Conservation (phyloP, 2,329 filamentous ascomycete genomes). For the Pseudogymnoascus sp. region DNA sequence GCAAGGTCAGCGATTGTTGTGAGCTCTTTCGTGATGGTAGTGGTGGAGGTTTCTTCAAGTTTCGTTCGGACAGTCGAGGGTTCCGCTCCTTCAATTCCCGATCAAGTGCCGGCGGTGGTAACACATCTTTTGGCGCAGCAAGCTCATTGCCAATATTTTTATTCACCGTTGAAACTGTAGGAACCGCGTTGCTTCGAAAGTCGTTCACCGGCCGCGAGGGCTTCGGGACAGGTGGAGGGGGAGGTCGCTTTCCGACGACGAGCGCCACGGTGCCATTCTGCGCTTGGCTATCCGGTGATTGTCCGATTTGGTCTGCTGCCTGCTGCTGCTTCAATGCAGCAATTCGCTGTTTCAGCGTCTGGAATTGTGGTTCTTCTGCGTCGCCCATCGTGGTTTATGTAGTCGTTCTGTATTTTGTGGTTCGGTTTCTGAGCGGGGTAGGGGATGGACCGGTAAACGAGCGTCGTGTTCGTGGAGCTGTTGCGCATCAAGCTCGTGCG, state of each 20-base stretch:
- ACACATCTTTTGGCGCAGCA: conserved; percentile 17
- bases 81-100: conserved; percentile 19
- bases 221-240: conserved; percentile 21
- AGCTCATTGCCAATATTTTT: conserved; percentile 24
- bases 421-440: conserved; percentile 1
- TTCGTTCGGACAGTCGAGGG: conserved; percentile 22
- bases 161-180: conserved; percentile 22
- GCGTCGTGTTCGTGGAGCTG: not conserved
- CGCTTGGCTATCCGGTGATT: conserved; percentile 9
- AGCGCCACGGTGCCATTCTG: conserved; percentile 48
- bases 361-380: conserved; percentile 52
- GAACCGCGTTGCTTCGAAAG: conserved; percentile 30
- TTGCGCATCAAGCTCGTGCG: not conserved
- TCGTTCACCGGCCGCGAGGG: conserved; percentile 33
- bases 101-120: conserved; percentile 26
- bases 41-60: conserved; percentile 21
- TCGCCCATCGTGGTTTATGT: conserved; percentile 43
- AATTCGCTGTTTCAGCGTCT: conserved; percentile 51
- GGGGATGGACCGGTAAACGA: not conserved
- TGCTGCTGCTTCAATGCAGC: conserved; percentile 47
- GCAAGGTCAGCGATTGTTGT: conserved; percentile 30
- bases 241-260: conserved; percentile 33
- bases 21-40: conserved; percentile 29
- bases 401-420: not conserved
- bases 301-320: conserved; percentile 8